Evolutionary conservation across 495 filamentous ascomycete genomes (phyloP).

Genomic region (Aspergillus baeticus): DNA sequence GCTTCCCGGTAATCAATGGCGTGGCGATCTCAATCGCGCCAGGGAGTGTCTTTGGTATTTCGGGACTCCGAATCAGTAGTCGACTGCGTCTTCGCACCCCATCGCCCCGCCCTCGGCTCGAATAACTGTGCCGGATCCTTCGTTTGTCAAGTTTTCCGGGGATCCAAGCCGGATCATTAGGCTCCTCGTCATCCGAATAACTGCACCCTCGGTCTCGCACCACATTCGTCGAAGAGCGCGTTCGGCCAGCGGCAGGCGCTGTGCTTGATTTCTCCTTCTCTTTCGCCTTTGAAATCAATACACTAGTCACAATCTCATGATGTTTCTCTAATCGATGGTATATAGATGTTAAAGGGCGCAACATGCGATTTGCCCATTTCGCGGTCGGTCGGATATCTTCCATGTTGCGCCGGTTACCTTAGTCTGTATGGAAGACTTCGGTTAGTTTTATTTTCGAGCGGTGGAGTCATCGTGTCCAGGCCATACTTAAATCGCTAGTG

Average conservation of each 20-base stretch:
- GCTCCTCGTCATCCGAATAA: slow-evolving; percentile 37
- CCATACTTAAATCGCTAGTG: not conserved
- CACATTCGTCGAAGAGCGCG: not conserved
- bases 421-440: not conserved
- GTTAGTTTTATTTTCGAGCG: not conserved
- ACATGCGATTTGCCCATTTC: slow-evolving; percentile 49
- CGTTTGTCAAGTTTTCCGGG: slow-evolving; percentile 37
- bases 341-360: slow-evolving; percentile 46
- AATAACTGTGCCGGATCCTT: slow-evolving; percentile 39
- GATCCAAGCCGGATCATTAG: slow-evolving; percentile 45
- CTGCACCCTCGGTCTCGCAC: slow-evolving; percentile 13
- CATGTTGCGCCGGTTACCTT: slow-evolving; percentile 29
- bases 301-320: slow-evolving; percentile 35
- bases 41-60: slow-evolving; percentile 36
- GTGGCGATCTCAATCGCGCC: slow-evolving; percentile 49
- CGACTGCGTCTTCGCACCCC: slow-evolving; percentile 26
- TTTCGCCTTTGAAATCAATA: slow-evolving; percentile 29
- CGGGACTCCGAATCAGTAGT: slow-evolving; percentile 39
- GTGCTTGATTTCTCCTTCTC: slow-evolving; percentile 17
- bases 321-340: slow-evolving; percentile 47
- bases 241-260: not conserved
- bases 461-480: not conserved
- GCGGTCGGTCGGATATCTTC: slow-evolving; percentile 44
- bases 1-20: slow-evolving; percentile 42
- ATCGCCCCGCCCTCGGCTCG: slow-evolving; percentile 28